Evolutionary conservation across 257 asterid genomes (phyloP).

Genomic region (Misopates orontium): DNA sequence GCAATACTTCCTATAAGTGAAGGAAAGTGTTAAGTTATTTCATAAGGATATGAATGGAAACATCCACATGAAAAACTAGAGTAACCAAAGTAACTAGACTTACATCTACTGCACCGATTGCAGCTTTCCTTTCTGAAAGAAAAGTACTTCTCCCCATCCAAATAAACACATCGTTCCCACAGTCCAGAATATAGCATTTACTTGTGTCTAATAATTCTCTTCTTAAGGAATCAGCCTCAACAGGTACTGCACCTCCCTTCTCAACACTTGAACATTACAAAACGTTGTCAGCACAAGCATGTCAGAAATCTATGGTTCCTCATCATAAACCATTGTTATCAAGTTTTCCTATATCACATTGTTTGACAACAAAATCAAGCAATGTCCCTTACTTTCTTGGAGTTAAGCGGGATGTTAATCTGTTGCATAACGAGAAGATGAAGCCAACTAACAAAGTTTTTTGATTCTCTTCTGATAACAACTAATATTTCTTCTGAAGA

Average conservation of each 20-base stretch:
- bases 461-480: not conserved
- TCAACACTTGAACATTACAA: constrained; percentile 45
- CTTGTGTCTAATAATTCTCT: constrained; percentile 59
- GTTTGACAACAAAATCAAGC: constrained; percentile 6
- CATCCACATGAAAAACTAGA: constrained; percentile 18
- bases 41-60: constrained; percentile 18
- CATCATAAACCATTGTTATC: constrained; percentile 13
- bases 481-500: constrained; percentile 1
- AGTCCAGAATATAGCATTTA: constrained; percentile 71
- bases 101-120: constrained; percentile 84
- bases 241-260: constrained; percentile 64
- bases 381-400: not conserved
- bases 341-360: constrained; percentile 21
- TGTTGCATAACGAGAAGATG: not conserved
- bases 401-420: not conserved
- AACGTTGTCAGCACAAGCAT: constrained; percentile 26
- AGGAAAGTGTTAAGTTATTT: constrained; percentile 15
- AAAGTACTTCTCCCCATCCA: constrained; percentile 79
- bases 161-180: constrained; percentile 61
- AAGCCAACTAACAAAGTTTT: constrained; percentile 11
- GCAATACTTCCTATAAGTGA: constrained; percentile 61
- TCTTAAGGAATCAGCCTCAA: constrained; percentile 58
- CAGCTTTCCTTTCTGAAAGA: constrained; percentile 62
- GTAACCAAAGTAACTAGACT: constrained; percentile 35
- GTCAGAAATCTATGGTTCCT: constrained; percentile 21